phyloP scores from a whole-genome alignment of 2,329 filamentous ascomycete species.

The Mycosphaerella arachidis region DNA sequence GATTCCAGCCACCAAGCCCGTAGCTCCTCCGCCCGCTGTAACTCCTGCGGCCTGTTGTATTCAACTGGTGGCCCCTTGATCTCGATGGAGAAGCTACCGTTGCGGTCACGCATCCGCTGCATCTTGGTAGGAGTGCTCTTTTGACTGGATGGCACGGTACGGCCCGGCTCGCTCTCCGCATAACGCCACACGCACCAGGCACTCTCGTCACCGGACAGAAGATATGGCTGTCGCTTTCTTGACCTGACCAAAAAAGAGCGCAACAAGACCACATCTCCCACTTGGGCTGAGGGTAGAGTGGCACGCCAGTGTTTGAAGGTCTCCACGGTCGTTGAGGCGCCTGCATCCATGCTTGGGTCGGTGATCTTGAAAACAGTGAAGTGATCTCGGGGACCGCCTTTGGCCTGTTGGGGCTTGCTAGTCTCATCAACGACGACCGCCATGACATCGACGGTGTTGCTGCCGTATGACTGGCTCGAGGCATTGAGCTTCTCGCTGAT shows the following conservation, averaged over 20 bases:
- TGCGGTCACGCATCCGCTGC: slow-evolving; percentile 5
- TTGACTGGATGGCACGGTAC: not conserved
- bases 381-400: slow-evolving; percentile 42
- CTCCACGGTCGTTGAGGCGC: slow-evolving; percentile 32
- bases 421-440: slow-evolving; percentile 39
- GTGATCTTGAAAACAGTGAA: slow-evolving; percentile 40
- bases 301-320: slow-evolving; percentile 42
- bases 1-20: slow-evolving; percentile 37
- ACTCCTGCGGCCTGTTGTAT: slow-evolving; percentile 41
- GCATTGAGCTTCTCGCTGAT: slow-evolving; percentile 39
- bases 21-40: slow-evolving; percentile 38
- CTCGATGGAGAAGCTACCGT: slow-evolving; percentile 30
- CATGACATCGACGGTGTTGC: slow-evolving; percentile 40
- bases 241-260: slow-evolving; percentile 42
- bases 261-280: slow-evolving; percentile 44
- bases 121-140: slow-evolving; percentile 27
- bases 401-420: slow-evolving; percentile 35
- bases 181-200: slow-evolving; percentile 47
- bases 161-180: slow-evolving; percentile 25
- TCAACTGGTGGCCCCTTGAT: slow-evolving; percentile 45
- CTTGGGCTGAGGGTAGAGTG: slow-evolving; percentile 38
- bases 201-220: slow-evolving; percentile 41
- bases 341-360: slow-evolving; percentile 30
- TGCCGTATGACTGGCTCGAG: slow-evolving; percentile 30
- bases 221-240: slow-evolving; percentile 32